Base-by-base conservation (phyloP, 2,329 filamentous ascomycete species). In the Magnaporthiopsis incrustans region DNA sequence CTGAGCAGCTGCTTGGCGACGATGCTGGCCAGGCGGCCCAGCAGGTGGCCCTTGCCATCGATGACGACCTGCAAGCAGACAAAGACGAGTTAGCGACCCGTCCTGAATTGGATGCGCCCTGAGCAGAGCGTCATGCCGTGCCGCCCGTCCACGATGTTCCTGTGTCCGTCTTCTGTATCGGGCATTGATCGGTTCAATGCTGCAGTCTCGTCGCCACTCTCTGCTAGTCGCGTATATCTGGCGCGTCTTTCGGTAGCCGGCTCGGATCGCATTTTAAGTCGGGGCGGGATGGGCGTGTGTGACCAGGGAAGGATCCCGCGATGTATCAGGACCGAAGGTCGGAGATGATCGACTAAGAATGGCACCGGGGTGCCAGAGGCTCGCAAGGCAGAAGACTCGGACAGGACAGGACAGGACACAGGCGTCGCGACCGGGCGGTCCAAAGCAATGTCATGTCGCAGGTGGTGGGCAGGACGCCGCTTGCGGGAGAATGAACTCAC, bases 41-140 rank as follows among this genome's bases (percentile, higher is more conserved):
- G 92, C 81, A 99, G 90, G 85, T 99, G 95, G 84, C 95, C 95
- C 89, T 99, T 99, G 91, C 93, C 95, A 89, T 99, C 95, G 80
- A 99, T 96, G 85, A 97, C 91, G 85, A 97, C 89, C 92, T 97
- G 73, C 50, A 72, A 64, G 67, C 59, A 66, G 67, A 59, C 70
- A 74, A 70, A 77, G 59, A 10, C 33, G 38, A 57, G 33, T 58
- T 32, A 59, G 56, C 62, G 32, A 63, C 62, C 30, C 26, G 25
- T 33, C 44, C 35, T 22, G 18, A 10, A n/a, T 44, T 35, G 27
- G 56, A 56, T 53, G 32, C 57, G 26, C 44, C 11, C 44, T 44
- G 32, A 22, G 25, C 8, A 27, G 10, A 35, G 30, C 12, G 33
- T 25, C 22, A 53, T 26, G 18, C 26, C 10, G 18, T n/a, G 27